Evolutionary conservation across 805 yeast genomes (phyloP), one percentile per base, ranked within the genome.

Genomic region (Wickerhamomyces queroliae): DNA sequence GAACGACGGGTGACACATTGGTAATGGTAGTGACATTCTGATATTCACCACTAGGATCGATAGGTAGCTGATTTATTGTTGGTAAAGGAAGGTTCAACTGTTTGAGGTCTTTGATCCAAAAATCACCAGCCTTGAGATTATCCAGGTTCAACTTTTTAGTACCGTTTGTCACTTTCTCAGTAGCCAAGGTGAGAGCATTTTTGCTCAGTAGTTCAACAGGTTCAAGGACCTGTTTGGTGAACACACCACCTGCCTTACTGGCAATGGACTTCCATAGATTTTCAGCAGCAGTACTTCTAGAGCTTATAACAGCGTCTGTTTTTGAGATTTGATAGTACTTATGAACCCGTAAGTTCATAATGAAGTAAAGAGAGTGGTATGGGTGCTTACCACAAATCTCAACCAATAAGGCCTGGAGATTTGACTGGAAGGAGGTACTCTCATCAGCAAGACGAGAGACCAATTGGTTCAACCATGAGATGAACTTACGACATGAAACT

Each of bases 391-490:
- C 49, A 38, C 81, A 69, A 11, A 83, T 53, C 10, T 66, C 53
- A 11, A 62, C 44, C 26, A 86, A 59, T 13, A 85, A 56, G 1
- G 55, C 48, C 26, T 70, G 69, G 18, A 89, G 57, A 1, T 72
- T 52, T 2, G 44, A 53, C 51, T 86, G 95, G 49, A 88, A 89
- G 0, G 50, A 53, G 1, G 70, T 55, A 0, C 48, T 38, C 9
- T 75, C 83, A 26, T 61, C 62, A 1, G 75, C 62, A 13, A 90
- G 53, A 40, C 93, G 67, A 0, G 97, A 86, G 3, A 85, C 68
- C 33, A 90, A 67, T 55, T 90, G 98, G 43, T 83, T 80, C 27
- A 81, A 67, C 96, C 97, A 90, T 0, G 88, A 75, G 5, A 86
- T 67, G 38, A 88, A 74, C 48, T 80, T 80, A 52, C 67, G 66